Percentiles rank a stretch among this genome's conserved stretches.
These are phyloP conservation scores for Moesziomyces sp. DNA, from an alignment of 1,284 basidiomycete species.

Conservation along the genomic window DNA sequence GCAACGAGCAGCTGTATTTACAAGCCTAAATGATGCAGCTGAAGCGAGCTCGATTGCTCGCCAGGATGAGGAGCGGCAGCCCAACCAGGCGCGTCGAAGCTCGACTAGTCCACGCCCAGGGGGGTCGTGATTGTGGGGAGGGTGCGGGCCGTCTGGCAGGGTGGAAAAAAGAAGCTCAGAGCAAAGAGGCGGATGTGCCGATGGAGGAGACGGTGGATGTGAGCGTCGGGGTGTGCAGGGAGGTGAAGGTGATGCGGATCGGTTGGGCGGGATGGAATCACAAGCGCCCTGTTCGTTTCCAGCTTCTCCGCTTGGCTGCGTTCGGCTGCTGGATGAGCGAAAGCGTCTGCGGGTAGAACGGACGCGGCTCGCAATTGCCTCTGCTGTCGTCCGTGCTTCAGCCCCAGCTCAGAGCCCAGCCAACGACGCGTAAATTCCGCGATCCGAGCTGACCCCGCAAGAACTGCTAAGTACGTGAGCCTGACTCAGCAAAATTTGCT, in stretches of 20 bases:
- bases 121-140: neutral
- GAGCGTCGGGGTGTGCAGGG: conserved; percentile 2
- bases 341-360: neutral
- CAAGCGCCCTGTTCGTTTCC: neutral
- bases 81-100: too few species aligned
- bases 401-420: neutral
- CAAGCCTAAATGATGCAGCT: neutral
- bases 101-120: neutral
- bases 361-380: neutral
- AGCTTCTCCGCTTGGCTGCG: conserved; percentile 24
- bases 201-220: neutral
- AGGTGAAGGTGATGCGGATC: neutral
- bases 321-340: conserved; percentile 8
- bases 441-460: conserved; percentile 10
- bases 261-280: conserved; percentile 6
- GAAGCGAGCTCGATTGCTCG: neutral
- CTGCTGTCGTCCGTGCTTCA: neutral
- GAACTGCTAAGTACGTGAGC: conserved; percentile 1
- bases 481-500: conserved; percentile 40
- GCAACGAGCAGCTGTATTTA: neutral
- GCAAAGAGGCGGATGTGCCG: too few species aligned
- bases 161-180: too few species aligned
- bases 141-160: neutral
- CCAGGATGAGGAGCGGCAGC: neutral
- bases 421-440: conserved; percentile 36